Base-by-base conservation (phyloP, 306 rosid species). In the Geum urbanum region DNA sequence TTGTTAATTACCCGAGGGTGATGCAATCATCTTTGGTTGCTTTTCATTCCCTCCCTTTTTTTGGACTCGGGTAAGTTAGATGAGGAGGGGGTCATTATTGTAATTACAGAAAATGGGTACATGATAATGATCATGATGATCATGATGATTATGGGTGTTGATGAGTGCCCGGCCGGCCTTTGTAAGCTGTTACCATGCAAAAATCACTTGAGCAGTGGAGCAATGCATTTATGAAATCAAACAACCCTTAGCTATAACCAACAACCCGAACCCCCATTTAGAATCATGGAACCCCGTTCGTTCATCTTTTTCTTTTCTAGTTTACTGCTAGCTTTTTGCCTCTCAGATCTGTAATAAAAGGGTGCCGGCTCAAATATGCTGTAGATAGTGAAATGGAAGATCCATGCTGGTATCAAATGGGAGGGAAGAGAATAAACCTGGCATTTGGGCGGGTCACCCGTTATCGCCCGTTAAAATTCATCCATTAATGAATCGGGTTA, bases 81-180 rank as follows among this genome's bases (percentile, higher is more conserved):
- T 81, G 80, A 86, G 79, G 64, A 78, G 81, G 67, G 80, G 82
- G 77, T 67, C 86, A 87, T 88, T 84, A 87, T 89, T 86, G 97
- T 88, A 95, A 89, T 95, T 95, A 95, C 89, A 84, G 80, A 81
- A 81, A 80, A 74, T 78, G 87, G 87, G 87, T 82, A 72, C 82
- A 83, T 85, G 95, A 94, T 91, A 91, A 79, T 79, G 37, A 32
- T 32, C 37, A 32, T 32, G 88, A 32, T 32, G 88, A 32, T 32
- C 4, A 94, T 91, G 95, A 79, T 79, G 88, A 94, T 91, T 92
- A 79, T 79, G 88, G 83, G 77, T 76, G 75, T 86, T 86, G 85
- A 87, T 91, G 89, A 91, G 81, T 85, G 95, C 91, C 75, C 85
- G 84, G 81, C 37, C 37, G 37, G 37, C 37, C 37, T 32, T 32